These are phyloP conservation scores for Durio zibethinus DNA, from an alignment of 345 rosid species.

Conservation along the genomic window DNA sequence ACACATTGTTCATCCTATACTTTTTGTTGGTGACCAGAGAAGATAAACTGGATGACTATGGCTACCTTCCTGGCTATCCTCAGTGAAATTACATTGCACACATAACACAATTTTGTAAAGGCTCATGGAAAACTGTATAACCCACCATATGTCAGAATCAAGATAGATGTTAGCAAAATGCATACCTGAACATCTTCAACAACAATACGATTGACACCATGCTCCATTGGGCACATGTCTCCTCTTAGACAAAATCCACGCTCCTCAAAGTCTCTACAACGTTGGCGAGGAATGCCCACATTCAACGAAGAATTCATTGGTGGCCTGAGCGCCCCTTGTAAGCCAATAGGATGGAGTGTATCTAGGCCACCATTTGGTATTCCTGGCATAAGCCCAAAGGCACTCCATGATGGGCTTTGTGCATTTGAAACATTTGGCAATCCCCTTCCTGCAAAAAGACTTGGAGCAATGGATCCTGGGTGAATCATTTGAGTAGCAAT, in stretches of 20 bases:
- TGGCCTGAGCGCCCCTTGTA: slow-evolving; percentile 74
- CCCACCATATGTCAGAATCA: not conserved
- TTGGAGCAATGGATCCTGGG: slow-evolving; percentile 46
- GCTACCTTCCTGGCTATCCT: not conserved
- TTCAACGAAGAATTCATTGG: slow-evolving; percentile 53
- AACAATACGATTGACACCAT: slow-evolving; percentile 96
- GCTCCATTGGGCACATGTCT: slow-evolving; percentile 99
- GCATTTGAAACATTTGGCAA: slow-evolving; percentile 57
- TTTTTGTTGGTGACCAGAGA: not conserved
- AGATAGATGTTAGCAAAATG: not conserved
- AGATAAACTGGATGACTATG: not conserved
- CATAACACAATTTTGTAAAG: not conserved
- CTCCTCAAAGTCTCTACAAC: slow-evolving; percentile 98
- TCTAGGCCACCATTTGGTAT: slow-evolving; percentile 77
- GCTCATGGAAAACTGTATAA: not conserved
- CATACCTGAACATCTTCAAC: slow-evolving; percentile 97
- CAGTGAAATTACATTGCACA: not conserved
- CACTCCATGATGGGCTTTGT: slow-evolving; percentile 67
- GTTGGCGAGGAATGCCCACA: slow-evolving; percentile 73
- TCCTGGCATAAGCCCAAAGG: slow-evolving; percentile 79
- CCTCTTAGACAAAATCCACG: slow-evolving; percentile 99
- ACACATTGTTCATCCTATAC: not conserved
- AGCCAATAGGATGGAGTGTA: slow-evolving; percentile 59
- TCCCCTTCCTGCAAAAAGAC: slow-evolving; percentile 74
- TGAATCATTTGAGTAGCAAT: slow-evolving; percentile 75